Evolutionary conservation across 495 filamentous ascomycete species (phyloP), one percentile per base, ranked within the genome.

Genomic region (Polyplosphaeria fusca): DNA sequence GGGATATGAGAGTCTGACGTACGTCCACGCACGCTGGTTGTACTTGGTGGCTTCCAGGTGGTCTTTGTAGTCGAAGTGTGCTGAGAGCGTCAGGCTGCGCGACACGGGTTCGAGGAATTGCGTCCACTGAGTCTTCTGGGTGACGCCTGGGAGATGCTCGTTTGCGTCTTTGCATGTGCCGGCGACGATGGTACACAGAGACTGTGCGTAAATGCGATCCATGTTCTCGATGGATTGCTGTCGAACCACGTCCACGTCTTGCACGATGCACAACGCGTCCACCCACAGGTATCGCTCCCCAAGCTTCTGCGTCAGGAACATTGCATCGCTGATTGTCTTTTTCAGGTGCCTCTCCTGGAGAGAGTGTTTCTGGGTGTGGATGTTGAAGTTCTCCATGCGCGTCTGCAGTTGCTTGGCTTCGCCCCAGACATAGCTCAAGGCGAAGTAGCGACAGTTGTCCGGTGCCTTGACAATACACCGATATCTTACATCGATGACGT

Each of bases 211-310:
- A n/a, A 64, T 56, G 11, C 19, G 11, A 27, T 50, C 58, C 61
- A 64, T 64, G n/a, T 63, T 20, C 5, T 55, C 40, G 18, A 58
- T 39, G 11, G 7, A 13, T n/a, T 60, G 41, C 18, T 27, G 25
- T 13, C 37, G 26, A 4, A 42, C 41, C 1, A 25, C 25, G 14
- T 61, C 23, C 18, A n/a, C 14, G 35, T 64, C 61, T 35, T 64
- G 61, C n/a, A 64, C 23, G 13, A 64, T 64, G 22, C 61, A 64
- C 0, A 61, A 35, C 2, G 48, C 25, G 25, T 64, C 61, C 0
- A 60, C 40, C 61, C 61, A 64, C 2, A 64, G 25, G 30, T 64
- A 64, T 23, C 45, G 40, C 18, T 60, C 7, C 30, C 30, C 30
- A 35, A 35, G 30, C 30, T 7, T 14, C 14, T 14, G 7, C 30